These are phyloP conservation scores for Trametes polyzona DNA, from an alignment of 1,284 basidiomycete genomes.

Conservation along the genomic window DNA sequence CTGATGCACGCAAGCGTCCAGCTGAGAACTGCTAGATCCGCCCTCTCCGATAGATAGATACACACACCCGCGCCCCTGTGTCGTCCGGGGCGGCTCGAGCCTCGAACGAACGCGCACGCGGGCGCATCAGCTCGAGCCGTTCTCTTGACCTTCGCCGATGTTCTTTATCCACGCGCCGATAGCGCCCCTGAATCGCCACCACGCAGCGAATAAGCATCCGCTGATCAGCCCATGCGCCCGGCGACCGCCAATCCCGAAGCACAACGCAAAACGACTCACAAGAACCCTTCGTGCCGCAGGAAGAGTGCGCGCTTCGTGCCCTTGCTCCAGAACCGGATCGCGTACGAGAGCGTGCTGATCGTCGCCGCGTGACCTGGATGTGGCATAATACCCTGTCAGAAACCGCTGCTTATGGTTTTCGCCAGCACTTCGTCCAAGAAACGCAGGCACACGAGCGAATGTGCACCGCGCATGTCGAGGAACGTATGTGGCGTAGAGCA, in stretches of 20 bases:
- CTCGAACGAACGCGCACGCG: neutral
- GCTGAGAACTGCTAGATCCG: conserved; percentile 25
- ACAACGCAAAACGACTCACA: conserved; percentile 77
- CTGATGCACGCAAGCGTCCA: no score
- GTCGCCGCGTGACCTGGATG: conserved; percentile 90
- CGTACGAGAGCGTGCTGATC: conserved; percentile 97
- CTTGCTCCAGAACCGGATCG: conserved; percentile 99
- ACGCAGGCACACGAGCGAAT: neutral
- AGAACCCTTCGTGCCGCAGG: conserved; percentile 96
- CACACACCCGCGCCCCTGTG: neutral
- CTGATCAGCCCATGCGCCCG: conserved; percentile 7
- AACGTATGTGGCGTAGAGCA: conserved; percentile 12
- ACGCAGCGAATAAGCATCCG: neutral
- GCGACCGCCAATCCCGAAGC: conserved; percentile 4
- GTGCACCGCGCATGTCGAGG: no score
- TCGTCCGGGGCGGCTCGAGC: neutral
- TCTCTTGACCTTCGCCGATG: conserved; percentile 48
- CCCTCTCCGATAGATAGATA: conserved; percentile 9
- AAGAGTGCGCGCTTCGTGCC: conserved; percentile 97
- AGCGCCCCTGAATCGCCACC: conserved; percentile 60
- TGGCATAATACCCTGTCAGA: neutral
- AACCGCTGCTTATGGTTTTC: no score
- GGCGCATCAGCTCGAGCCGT: conserved; percentile 5
- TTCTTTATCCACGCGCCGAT: conserved; percentile 98
- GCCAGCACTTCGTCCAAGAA: conserved; percentile 3